phyloP scores from a whole-genome alignment of 345 rosid species.

The Bruguiera parviflora region DNA sequence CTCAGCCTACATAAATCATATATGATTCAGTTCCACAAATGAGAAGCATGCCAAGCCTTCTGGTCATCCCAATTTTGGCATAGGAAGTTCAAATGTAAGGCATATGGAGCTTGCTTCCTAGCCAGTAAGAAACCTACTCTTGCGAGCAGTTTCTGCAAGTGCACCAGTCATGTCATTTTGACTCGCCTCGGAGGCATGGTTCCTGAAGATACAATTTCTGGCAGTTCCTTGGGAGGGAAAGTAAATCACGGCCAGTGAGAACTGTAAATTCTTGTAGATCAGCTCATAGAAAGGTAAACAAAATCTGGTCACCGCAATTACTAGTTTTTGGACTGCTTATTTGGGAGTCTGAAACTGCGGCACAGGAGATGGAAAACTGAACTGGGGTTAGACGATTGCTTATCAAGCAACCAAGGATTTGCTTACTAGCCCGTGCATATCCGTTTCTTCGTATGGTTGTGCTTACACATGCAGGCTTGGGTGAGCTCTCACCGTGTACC shows the following conservation, averaged over 20 bases:
- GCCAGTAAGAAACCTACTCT: neutral
- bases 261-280: slow-evolving; percentile 29
- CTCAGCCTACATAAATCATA: neutral
- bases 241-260: slow-evolving; percentile 10
- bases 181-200: neutral
- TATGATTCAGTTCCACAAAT: neutral
- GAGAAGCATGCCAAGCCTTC: neutral
- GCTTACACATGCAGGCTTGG: slow-evolving; percentile 10
- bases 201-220: slow-evolving; percentile 16
- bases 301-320: slow-evolving; percentile 5
- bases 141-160: slow-evolving; percentile 2
- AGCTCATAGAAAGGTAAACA: slow-evolving; percentile 17
- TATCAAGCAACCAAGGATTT: slow-evolving; percentile 7
- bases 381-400: slow-evolving; percentile 19
- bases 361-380: slow-evolving; percentile 33
- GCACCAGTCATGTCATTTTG: slow-evolving; percentile 12
- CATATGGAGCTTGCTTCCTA: slow-evolving; percentile 4
- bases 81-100: neutral
- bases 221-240: slow-evolving; percentile 11
- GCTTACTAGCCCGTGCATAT: slow-evolving; percentile 14
- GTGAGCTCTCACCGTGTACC: slow-evolving; percentile 13
- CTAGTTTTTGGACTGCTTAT: slow-evolving; percentile 20
- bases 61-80: neutral
- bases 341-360: slow-evolving; percentile 26
- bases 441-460: neutral